phyloP scores from a whole-genome alignment of 208 protist genomes.

The Herpetomonas tarakana region DNA sequence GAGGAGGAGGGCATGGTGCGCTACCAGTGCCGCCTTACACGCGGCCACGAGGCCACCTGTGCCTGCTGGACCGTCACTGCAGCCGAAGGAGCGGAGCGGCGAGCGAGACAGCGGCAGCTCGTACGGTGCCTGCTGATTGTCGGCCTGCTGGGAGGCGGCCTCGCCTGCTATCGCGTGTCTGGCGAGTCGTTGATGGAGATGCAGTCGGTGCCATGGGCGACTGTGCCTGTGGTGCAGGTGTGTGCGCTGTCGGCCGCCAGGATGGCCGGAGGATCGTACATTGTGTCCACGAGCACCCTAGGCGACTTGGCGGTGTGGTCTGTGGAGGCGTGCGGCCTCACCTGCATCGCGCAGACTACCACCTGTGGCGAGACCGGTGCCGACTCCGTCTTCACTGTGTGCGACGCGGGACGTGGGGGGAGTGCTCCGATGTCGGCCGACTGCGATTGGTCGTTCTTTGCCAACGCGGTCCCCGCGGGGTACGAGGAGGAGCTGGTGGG shows the following conservation, averaged over 20 bases:
- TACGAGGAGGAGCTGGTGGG: background rate
- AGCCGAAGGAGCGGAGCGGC: constrained; percentile 2
- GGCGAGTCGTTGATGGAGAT: constrained; percentile 30
- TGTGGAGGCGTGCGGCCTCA: background rate
- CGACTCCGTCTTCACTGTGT: too few species aligned
- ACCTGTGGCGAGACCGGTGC: too few species aligned
- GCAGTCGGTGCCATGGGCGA: constrained; percentile 16
- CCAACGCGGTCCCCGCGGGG: background rate
- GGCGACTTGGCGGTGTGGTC: background rate
- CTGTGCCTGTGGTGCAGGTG: constrained; percentile 16
- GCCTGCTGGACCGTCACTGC: constrained; percentile 15
- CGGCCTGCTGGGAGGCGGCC: constrained; percentile 7
- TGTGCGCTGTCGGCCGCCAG: background rate
- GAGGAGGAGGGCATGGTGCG: constrained; percentile 29
- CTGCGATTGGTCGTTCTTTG: background rate
- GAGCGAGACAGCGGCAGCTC: background rate
- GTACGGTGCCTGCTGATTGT: constrained; percentile 1
- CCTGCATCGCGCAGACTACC: background rate
- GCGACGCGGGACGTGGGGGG: too few species aligned
- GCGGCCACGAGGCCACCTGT: constrained; percentile 27
- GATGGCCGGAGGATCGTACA: too few species aligned
- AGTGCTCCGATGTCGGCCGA: background rate
- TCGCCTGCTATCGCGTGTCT: constrained; percentile 18
- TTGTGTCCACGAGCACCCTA: background rate
- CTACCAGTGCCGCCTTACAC: constrained; percentile 35